phyloP scores from a whole-genome alignment of 2,329 filamentous ascomycete species.

The Pseudogymnoascus sp. region DNA sequence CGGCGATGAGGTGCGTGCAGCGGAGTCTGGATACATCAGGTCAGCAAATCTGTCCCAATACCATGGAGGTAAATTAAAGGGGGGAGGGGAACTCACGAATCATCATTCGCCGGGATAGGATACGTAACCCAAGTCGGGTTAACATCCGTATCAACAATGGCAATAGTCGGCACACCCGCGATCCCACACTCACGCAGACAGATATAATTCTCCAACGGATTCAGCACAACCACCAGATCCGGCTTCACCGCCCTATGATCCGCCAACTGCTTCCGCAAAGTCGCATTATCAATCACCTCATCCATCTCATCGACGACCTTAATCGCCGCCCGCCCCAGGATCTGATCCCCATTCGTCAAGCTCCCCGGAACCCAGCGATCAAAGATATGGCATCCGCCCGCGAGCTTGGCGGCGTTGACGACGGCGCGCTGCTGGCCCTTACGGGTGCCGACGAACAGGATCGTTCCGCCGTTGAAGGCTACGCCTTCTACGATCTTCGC shows the following conservation, averaged over 20 bases:
- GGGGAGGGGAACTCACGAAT: constrained; percentile 51
- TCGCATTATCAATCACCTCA: constrained; percentile 28
- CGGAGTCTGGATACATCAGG: constrained; percentile 53
- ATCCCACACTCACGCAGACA: constrained; percentile 84
- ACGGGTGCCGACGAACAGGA: constrained; percentile 85
- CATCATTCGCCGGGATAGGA: constrained; percentile 92
- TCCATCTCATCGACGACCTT: constrained; percentile 75
- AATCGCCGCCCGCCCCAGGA: constrained; percentile 60
- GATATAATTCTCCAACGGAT: constrained; percentile 85
- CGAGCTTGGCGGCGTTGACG: constrained; percentile 68
- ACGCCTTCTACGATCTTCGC: constrained; percentile 89
- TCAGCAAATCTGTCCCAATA: not conserved
- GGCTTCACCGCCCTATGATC: constrained; percentile 64
- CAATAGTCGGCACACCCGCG: constrained; percentile 86
- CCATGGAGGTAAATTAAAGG: not conserved
- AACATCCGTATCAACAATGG: constrained; percentile 85
- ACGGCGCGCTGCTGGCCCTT: constrained; percentile 73
- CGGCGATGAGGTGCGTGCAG: constrained; percentile 70
- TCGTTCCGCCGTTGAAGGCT: constrained; percentile 68
- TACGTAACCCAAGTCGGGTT: constrained; percentile 94
- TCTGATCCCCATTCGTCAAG: constrained; percentile 88
- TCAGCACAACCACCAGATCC: constrained; percentile 85
- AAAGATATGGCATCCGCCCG: constrained; percentile 78
- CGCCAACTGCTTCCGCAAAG: constrained; percentile 20
- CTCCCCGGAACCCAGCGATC: constrained; percentile 85